Evolutionary conservation across 371 early-diverging fungal genomes (phyloP), one percentile per base, ranked within the genome.

Genomic region (Mortierella sp.): DNA sequence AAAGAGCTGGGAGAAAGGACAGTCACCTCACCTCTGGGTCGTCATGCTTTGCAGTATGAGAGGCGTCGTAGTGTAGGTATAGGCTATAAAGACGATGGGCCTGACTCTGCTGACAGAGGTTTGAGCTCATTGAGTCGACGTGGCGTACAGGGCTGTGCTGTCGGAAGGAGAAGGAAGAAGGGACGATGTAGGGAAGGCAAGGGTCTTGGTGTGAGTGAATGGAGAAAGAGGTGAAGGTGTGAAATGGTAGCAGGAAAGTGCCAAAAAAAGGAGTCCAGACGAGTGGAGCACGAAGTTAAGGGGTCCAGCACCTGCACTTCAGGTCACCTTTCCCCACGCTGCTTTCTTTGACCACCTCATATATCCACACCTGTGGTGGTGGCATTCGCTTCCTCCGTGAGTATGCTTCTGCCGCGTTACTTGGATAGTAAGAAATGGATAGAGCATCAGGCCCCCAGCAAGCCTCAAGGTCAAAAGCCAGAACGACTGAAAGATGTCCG

Each of bases 1-100:
- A 14, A 69, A 26, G 3, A 28, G 26, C 43, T 28, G 31, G 40
- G 28, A 48, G 50, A 59, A 64, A 53, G 71, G 75, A 55, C 81
- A 81, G 76, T 78, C 79, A 71, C 81, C 85, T 78, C 82, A 81
- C 82, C 86, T 86, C 86, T 78, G 86, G 86, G 79, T 86, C 86
- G 40, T 86, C 86, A 46, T 86, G 86, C 82, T 86, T 86, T 28
- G 86, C 72, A 46, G 79, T 31, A 50, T 81, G 86, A 1, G 82
- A 81, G 19, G 86, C 86, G 57, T 86, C 86, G 40, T 81, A 86
- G 43, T 81, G 81, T 75, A 86, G 64, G 82, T 81, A 86, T 40
- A 86, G 72, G 61, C 86, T 86, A 70, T 86, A 86, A 26, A 86
- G 86, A 55, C 86, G 75, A 72, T 86, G 86, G 73, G 77, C 86